phyloP scores from a whole-genome alignment of 1,139 yeast species.

The Protomyces macrosporus region DNA sequence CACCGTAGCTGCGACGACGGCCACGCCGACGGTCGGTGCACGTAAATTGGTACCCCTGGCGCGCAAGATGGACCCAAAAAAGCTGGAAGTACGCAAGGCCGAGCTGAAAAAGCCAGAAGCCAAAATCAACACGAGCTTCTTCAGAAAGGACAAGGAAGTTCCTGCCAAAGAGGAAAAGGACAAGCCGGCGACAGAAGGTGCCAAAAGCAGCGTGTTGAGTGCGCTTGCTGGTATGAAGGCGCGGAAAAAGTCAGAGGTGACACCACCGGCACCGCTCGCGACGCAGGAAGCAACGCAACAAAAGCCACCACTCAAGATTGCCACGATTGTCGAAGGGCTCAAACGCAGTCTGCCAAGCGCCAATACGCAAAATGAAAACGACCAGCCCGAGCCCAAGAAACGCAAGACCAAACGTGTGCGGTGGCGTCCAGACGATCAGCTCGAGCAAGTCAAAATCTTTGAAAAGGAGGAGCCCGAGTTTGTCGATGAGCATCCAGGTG shows the following conservation, averaged over 20 bases:
- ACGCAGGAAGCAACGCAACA: neutral
- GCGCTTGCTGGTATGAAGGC: slow-evolving; percentile 24
- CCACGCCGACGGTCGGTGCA: neutral
- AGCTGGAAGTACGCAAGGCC: neutral
- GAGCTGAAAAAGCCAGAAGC: slow-evolving; percentile 6
- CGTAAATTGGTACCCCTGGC: neutral
- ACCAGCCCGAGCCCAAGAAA: slow-evolving; percentile 19
- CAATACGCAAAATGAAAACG: slow-evolving; percentile 1
- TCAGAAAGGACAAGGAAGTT: slow-evolving; percentile 8
- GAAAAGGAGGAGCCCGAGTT: slow-evolving; percentile 37
- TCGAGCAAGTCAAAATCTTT: slow-evolving; percentile 44
- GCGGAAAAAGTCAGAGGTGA: slow-evolving; percentile 9
- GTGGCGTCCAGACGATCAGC: slow-evolving; percentile 40
- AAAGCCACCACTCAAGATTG: slow-evolving; percentile 8
- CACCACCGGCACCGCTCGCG: neutral
- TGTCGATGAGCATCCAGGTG: slow-evolving; percentile 42
- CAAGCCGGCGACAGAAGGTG: neutral
- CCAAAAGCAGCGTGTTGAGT: slow-evolving; percentile 13
- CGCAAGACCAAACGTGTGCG: slow-evolving; percentile 36
- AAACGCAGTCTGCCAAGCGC: neutral
- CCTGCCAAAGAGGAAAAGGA: neutral
- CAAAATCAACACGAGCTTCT: slow-evolving; percentile 14
- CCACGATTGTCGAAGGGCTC: slow-evolving; percentile 17
- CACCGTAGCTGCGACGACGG: neutral
- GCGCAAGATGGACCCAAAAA: neutral